Conservation (phyloP, 164 flowering plant genomes). For the Paratinospora sagittata region DNA sequence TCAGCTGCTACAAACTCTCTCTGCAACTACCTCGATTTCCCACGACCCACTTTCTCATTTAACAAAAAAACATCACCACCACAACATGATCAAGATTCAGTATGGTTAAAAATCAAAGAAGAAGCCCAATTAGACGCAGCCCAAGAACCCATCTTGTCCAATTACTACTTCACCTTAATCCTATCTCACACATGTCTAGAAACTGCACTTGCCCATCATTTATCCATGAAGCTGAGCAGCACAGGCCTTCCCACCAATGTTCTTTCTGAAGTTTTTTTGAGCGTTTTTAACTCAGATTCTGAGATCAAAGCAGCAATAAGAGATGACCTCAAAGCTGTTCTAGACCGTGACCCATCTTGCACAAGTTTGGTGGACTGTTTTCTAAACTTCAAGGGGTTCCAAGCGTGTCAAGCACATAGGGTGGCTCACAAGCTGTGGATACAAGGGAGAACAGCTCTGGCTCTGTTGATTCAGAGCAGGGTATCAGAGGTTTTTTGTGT, state of each 20-base stretch:
- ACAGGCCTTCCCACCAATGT: constrained; percentile 33
- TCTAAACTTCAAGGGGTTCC: constrained; percentile 68
- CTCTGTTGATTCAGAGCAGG: constrained; percentile 54
- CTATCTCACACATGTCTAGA: constrained; percentile 45
- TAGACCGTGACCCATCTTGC: constrained; percentile 72
- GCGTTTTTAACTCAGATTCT: constrained; percentile 28
- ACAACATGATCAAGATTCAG: constrained; percentile 23
- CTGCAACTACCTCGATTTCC: neutral
- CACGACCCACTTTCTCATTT: too few species aligned
- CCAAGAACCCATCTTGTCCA: constrained; percentile 53
- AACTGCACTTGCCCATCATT: constrained; percentile 42
- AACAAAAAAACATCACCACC: too few species aligned
- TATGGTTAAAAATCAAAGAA: constrained; percentile 45
- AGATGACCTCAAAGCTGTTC: constrained; percentile 52
- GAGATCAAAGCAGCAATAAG: constrained; percentile 37
- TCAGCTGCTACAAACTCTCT: neutral
- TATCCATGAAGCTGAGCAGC: constrained; percentile 42
- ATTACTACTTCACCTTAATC: constrained; percentile 42
- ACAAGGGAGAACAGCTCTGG: constrained; percentile 42
- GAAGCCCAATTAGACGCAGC: constrained; percentile 49
- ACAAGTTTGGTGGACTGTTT: constrained; percentile 57
- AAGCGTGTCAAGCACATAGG: constrained; percentile 63
- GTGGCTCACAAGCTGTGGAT: constrained; percentile 62
- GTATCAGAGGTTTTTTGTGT: constrained; percentile 65
- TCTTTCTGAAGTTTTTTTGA: constrained; percentile 45